Conservation (phyloP, 768 basidiomycete species). For the Suillus tomentosus region DNA sequence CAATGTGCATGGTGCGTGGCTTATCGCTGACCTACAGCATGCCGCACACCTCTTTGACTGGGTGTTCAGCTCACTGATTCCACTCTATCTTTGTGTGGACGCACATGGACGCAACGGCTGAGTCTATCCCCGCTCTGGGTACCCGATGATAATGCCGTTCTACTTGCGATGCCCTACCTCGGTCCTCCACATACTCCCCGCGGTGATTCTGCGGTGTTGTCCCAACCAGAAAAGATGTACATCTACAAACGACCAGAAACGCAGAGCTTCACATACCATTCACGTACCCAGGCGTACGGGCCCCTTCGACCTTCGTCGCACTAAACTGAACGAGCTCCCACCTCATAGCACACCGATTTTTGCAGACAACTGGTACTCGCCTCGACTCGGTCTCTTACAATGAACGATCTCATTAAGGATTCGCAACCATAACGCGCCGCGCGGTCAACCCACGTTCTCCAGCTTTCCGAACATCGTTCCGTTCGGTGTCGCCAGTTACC, state of each 20-base stretch:
- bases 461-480: background rate
- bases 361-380: background rate
- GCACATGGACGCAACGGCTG: background rate
- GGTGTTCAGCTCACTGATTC: background rate
- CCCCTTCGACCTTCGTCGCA: background rate
- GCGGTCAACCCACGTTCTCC: background rate
- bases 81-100: background rate
- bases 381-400: background rate
- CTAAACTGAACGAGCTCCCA: background rate
- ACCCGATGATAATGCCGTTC: background rate
- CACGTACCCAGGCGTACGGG: background rate
- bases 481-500: background rate
- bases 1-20: background rate
- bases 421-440: background rate
- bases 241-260: background rate
- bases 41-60: background rate
- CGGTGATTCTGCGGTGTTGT: background rate
- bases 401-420: background rate
- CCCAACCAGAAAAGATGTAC: background rate
- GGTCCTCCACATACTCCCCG: background rate
- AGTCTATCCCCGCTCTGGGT: background rate
- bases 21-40: background rate
- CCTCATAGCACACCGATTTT: background rate
- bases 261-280: background rate
- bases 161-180: background rate